A percentile compares a stretch with the other conserved stretches of the same genome.
Evolutionary conservation across 2,329 filamentous ascomycete genomes (phyloP).

Genomic region (Penicillium sp.): DNA sequence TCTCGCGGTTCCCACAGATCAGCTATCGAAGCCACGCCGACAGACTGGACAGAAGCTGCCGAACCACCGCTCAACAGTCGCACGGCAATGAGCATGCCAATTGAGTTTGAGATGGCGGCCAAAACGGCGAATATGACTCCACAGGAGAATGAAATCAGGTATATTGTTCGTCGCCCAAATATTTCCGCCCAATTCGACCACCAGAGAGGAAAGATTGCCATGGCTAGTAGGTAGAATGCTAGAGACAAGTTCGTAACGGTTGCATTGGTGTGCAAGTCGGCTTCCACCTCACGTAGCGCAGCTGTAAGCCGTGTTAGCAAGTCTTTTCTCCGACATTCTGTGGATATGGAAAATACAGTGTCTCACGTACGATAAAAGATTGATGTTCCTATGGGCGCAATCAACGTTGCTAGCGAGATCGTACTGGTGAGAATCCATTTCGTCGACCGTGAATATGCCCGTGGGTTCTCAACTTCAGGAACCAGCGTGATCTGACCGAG

Average conservation of each 20-base stretch:
- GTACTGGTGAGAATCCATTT: conserved; percentile 85
- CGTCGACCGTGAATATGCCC: conserved; percentile 65
- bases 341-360: too few relatives aligned
- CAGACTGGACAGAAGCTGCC: conserved; percentile 74
- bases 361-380: conserved; percentile 75
- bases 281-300: conserved; percentile 61
- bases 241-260: conserved; percentile 72
- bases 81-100: conserved; percentile 73
- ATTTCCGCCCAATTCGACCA: conserved; percentile 31
- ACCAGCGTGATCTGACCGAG: conserved; percentile 67
- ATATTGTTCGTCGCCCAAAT: conserved; percentile 67
- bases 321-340: neutral
- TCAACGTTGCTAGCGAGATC: conserved; percentile 70
- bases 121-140: conserved; percentile 68
- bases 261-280: conserved; percentile 58
- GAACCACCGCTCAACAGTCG: conserved; percentile 70
- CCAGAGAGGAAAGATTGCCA: conserved; percentile 83
- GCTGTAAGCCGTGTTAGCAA: conserved; percentile 45
- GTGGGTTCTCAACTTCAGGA: conserved; percentile 73
- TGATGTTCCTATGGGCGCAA: conserved; percentile 75
- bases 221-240: conserved; percentile 74
- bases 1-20: conserved; percentile 74
- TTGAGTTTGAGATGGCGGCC: conserved; percentile 64
- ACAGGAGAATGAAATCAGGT: conserved; percentile 67
- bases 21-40: conserved; percentile 76